Evolutionary conservation across 495 filamentous ascomycete species (phyloP).

Genomic region (Aspergillus funiculosus): DNA sequence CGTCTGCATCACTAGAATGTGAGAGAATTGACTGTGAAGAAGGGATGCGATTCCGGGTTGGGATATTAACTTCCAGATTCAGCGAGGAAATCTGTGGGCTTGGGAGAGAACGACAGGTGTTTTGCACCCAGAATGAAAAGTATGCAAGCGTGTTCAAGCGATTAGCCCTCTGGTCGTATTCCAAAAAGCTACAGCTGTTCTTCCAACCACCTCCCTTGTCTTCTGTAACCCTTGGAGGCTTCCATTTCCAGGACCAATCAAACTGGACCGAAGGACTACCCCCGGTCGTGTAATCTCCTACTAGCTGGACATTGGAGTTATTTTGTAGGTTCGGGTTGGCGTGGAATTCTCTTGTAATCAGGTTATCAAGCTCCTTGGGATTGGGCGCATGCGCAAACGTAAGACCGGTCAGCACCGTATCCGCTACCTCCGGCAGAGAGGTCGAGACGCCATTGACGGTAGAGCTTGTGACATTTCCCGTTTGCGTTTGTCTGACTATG

Average conservation of each 20-base stretch:
- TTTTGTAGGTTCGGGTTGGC: constrained; percentile 97
- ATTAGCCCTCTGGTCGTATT: constrained; percentile 92
- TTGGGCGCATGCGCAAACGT: constrained; percentile 89
- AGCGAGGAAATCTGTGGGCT: constrained; percentile 54
- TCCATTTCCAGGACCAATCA: constrained; percentile 96
- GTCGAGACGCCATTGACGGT: constrained; percentile 48
- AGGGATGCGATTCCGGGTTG: constrained; percentile 70
- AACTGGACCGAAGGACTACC: constrained; percentile 81
- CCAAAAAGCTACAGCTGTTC: constrained; percentile 91
- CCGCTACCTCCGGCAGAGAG: constrained; percentile 44
- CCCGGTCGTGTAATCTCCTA: constrained; percentile 80
- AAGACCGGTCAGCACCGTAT: constrained; percentile 79
- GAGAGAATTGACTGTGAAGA: constrained; percentile 79
- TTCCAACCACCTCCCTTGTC: constrained; percentile 91
- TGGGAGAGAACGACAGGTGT: constrained; percentile 40
- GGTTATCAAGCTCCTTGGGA: constrained; percentile 79
- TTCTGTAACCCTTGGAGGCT: constrained; percentile 74
- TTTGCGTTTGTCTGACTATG: constrained; percentile 64
- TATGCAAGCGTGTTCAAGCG: constrained; percentile 78
- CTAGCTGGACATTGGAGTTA: constrained; percentile 87
- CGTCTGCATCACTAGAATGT: constrained; percentile 61
- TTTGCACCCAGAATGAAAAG: constrained; percentile 94
- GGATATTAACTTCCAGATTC: constrained; percentile 62
- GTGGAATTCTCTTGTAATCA: constrained; percentile 92
- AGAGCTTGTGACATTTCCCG: constrained; percentile 34